Percentiles rank a stretch among this genome's conserved stretches.
phyloP scores from a whole-genome alignment of 2,329 filamentous ascomycete species.

The Zymoseptoria tritici region DNA sequence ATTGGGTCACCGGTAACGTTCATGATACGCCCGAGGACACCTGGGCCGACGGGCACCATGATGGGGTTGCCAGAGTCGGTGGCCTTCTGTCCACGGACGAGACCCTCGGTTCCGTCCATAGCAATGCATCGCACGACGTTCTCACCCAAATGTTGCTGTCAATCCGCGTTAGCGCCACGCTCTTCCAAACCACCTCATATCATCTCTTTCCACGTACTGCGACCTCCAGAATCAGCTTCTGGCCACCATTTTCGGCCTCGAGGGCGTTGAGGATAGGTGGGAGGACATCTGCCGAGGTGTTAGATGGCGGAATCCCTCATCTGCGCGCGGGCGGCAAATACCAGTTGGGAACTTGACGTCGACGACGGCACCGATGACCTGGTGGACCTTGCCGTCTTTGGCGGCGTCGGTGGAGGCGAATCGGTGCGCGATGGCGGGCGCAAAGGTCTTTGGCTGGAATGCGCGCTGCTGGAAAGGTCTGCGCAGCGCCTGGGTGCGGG shows the following conservation, averaged over 20 bases:
- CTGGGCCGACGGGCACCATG: conserved; percentile 88
- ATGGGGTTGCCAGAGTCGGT: conserved; percentile 90
- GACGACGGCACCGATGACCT: conserved; percentile 98
- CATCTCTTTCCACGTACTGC: conserved; percentile 57
- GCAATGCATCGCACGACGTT: conserved; percentile 99
- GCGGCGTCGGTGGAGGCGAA: conserved; percentile 54
- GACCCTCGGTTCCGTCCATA: conserved; percentile 99
- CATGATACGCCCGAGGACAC: conserved; percentile 96
- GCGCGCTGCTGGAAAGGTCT: conserved; percentile 51
- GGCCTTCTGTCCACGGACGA: conserved; percentile 82
- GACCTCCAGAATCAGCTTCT: conserved; percentile 95
- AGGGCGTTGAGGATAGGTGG: conserved; percentile 97
- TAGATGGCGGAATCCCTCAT: conserved; percentile 55
- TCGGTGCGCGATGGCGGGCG: conserved; percentile 53
- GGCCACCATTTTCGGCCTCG: conserved; percentile 79
- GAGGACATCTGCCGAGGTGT: conserved; percentile 91
- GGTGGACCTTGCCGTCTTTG: conserved; percentile 57
- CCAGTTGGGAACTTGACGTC: conserved; percentile 59
- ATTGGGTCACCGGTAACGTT: conserved; percentile 99
- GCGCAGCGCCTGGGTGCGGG: conserved; percentile 53
- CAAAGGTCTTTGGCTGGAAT: conserved; percentile 51
- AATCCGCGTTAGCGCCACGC: conserved; percentile 20
- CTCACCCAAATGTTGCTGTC: conserved; percentile 97
- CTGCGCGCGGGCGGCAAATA: background rate
- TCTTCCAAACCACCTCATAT: conserved; percentile 10